Percentiles rank a stretch among this genome's conserved stretches.
These are phyloP conservation scores for Eremothecium coryli DNA, from an alignment of 1,139 yeast species.

Conservation along the genomic window DNA sequence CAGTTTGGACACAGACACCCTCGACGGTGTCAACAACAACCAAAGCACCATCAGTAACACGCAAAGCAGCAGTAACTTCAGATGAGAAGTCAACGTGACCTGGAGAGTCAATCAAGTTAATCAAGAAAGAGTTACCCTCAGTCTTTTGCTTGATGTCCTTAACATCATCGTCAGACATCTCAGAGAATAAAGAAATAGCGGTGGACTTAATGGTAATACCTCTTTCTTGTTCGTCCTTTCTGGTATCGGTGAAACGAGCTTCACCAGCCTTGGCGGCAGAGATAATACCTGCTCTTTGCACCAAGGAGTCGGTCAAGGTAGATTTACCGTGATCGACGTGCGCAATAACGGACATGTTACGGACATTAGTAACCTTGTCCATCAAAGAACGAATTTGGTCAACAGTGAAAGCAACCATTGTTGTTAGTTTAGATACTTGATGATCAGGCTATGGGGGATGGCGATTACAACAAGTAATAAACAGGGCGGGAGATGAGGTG, in stretches of 20 bases:
- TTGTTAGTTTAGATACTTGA: constrained; percentile 12
- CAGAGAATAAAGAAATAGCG: constrained; percentile 92
- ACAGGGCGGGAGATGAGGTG: constrained; percentile 6
- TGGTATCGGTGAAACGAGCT: constrained; percentile 99
- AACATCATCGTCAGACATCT: constrained; percentile 81
- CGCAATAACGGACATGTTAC: constrained; percentile 99
- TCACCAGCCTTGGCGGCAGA: constrained; percentile 99
- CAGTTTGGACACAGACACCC: constrained; percentile 99
- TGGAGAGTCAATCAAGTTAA: constrained; percentile 98
- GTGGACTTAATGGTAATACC: constrained; percentile 99
- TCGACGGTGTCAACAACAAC: constrained; percentile 99
- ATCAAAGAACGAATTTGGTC: constrained; percentile 95
- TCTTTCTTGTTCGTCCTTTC: constrained; percentile 99
- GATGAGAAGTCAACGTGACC: constrained; percentile 99
- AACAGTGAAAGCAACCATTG: constrained; percentile 37
- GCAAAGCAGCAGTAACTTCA: constrained; percentile 99
- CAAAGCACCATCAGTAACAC: constrained; percentile 99
- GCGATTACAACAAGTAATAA: not conserved
- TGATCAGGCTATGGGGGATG: constrained; percentile 1
- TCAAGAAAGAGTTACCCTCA: constrained; percentile 87
- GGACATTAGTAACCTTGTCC: constrained; percentile 99
- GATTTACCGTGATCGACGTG: constrained; percentile 99
- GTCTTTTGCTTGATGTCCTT: constrained; percentile 96
- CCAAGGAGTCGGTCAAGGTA: constrained; percentile 97
- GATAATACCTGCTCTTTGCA: constrained; percentile 98